phyloP scores from a whole-genome alignment of 1,284 basidiomycete genomes.

The Ustilago xerochloae region DNA sequence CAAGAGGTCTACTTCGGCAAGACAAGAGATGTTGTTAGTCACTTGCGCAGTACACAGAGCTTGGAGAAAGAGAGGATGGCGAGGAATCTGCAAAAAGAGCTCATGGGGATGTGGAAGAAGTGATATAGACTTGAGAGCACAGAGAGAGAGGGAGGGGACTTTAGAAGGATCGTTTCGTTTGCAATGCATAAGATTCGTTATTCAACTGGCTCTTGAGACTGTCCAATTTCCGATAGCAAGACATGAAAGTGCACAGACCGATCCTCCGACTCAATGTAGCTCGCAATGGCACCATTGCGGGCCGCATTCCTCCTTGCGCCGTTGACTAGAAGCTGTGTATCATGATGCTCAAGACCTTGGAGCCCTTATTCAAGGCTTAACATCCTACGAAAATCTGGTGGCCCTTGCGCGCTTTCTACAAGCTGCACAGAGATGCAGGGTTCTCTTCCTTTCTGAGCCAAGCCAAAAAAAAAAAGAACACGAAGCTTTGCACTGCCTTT shows the following conservation, averaged over 20 bases:
- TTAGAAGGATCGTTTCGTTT: background rate
- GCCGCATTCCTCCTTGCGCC: too few relatives aligned
- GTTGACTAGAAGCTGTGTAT: too few relatives aligned
- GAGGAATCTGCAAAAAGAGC: slow-evolving; percentile 88
- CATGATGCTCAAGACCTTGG: background rate
- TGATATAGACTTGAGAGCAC: too few relatives aligned
- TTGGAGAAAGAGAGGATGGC: slow-evolving; percentile 84
- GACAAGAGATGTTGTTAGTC: slow-evolving; percentile 92
- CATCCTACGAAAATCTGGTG: background rate
- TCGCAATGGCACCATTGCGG: too few relatives aligned
- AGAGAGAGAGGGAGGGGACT: background rate
- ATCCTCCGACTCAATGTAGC: too few relatives aligned
- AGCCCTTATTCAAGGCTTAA: background rate
- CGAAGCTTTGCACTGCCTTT: slow-evolving; percentile 16
- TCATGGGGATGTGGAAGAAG: slow-evolving; percentile 76
- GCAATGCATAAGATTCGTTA: background rate
- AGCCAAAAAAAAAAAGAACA: background rate
- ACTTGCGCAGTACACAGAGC: slow-evolving; percentile 86
- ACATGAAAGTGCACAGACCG: background rate
- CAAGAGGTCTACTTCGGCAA: slow-evolving; percentile 92
- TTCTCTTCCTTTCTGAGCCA: slow-evolving; percentile 2
- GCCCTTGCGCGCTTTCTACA: slow-evolving; percentile 12
- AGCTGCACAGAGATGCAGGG: slow-evolving; percentile 36
- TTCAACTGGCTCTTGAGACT: background rate
- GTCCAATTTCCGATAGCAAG: too few relatives aligned